Base-by-base conservation (phyloP, 352 stramenopile genomes). In the Pythium sp. region DNA sequence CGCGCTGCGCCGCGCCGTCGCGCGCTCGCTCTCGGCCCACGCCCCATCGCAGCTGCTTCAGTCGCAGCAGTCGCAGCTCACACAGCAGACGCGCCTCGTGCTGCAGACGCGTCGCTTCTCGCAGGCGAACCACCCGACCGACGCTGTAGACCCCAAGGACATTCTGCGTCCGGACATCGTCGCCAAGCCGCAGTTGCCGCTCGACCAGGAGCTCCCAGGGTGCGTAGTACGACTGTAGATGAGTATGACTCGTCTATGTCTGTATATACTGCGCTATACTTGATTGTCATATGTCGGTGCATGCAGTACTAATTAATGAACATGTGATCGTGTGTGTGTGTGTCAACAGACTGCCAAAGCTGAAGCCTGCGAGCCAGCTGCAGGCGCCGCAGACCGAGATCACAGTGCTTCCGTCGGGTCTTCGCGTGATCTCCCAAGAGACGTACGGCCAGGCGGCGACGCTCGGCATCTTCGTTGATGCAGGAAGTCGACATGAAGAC, bases 401-500 rank as follows among this genome's bases (percentile, higher is more conserved):
- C 32, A 98, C 96, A 36, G 97, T 88, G 58, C 80, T 99, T 12
- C 76, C 90, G 15, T 98, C 98, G 57, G 97, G 96, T 0, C 80
- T 99, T 47, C 91, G 96, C 34, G 96, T 99, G 30, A 98, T 98
- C 62, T 98, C 94, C 15, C 95, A 99, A 69, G 96, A 99, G 74
- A 99, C 91, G 20, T 98, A 98, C 75, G 95, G 94, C 38, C 95
- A 98, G 72, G 93, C 98, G 14, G 95, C 90, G 53, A 98, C 96
- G 3, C 79, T 99, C 66, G 97, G 96, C 34, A 85, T 99, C 30
- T 91, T 99, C 43, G 79, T 98, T 20, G 89, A 98, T 68, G 90
- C 93, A 38, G 96, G 95, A 62, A 98, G 89, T 67, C 85, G 86
- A 63, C 85, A 88, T 65, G 90, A 97, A 71, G 75, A 91, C 61